Conservation (phyloP, 208 protist genomes). For the Crithidia fasciculata region DNA sequence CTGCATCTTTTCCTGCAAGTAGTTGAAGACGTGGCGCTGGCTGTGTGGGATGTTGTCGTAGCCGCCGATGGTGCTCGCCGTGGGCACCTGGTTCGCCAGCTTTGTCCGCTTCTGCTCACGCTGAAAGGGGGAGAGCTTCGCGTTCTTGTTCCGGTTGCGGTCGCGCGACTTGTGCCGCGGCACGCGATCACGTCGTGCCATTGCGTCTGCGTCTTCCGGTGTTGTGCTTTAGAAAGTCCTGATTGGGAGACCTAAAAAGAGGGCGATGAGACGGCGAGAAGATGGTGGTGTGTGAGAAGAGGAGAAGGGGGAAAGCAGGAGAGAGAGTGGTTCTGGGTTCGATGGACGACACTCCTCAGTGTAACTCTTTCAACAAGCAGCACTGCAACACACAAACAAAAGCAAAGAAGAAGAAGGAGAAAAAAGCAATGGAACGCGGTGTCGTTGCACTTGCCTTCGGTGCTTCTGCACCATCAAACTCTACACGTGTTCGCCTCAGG, state of each 20-base stretch:
- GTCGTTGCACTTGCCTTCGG: background rate
- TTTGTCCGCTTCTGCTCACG: slow-evolving; percentile 70
- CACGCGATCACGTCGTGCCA: slow-evolving; percentile 80
- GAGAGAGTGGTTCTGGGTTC: too few species aligned
- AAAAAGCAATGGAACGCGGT: background rate
- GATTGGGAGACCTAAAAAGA: background rate
- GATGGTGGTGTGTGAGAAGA: slow-evolving; percentile 5
- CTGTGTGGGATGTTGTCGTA: slow-evolving; percentile 67
- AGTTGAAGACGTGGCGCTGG: slow-evolving; percentile 66
- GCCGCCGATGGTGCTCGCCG: slow-evolving; percentile 34
- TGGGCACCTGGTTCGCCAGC: slow-evolving; percentile 83
- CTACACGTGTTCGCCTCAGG: too few species aligned
- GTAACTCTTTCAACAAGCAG: background rate
- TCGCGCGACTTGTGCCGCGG: slow-evolving; percentile 76
- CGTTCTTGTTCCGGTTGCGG: slow-evolving; percentile 80
- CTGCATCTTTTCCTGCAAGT: slow-evolving; percentile 52
- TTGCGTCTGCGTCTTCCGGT: slow-evolving; percentile 16
- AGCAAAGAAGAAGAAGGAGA: background rate
- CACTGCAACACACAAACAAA: slow-evolving; percentile 1
- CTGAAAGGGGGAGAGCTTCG: slow-evolving; percentile 89
- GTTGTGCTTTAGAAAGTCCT: background rate
- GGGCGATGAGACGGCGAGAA: background rate
- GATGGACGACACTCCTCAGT: too few species aligned
- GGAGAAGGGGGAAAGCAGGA: background rate
- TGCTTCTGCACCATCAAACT: too few species aligned